phyloP scores from a whole-genome alignment of 177 flowering plant species.

The Vitis hybrid region DNA sequence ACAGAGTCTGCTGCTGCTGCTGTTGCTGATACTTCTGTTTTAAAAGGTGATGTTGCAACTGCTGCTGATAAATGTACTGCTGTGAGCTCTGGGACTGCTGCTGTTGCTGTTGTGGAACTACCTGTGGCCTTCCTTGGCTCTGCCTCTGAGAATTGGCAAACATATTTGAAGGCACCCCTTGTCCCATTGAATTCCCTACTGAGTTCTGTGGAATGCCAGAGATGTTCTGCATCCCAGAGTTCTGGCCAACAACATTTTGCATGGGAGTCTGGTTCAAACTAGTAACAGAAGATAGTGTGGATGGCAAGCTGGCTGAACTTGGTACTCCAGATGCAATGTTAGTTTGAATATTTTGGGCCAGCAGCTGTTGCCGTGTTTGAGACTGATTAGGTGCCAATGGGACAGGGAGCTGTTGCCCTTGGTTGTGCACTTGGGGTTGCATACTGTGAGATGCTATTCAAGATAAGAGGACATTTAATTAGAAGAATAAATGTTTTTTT shows the following conservation, averaged over 20 bases:
- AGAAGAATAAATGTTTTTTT: not conserved
- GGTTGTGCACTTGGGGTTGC: slow-evolving; percentile 62
- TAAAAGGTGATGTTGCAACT: slow-evolving; percentile 51
- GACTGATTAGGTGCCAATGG: slow-evolving; percentile 56
- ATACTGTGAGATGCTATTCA: slow-evolving; percentile 44
- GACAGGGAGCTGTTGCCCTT: slow-evolving; percentile 50
- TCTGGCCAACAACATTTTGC: slow-evolving; percentile 48
- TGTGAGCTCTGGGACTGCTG: slow-evolving; percentile 59
- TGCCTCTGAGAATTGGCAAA: slow-evolving; percentile 67
- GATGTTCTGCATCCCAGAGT: slow-evolving; percentile 54
- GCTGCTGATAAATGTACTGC: slow-evolving; percentile 47
- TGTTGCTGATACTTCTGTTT: slow-evolving; percentile 58
- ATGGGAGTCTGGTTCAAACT: slow-evolving; percentile 51
- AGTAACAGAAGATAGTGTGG: slow-evolving; percentile 46
- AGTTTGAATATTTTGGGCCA: slow-evolving; percentile 57
- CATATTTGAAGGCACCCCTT: slow-evolving; percentile 58
- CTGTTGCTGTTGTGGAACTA: slow-evolving; percentile 49
- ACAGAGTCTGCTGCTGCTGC: slow-evolving; percentile 51
- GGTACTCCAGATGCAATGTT: slow-evolving; percentile 48
- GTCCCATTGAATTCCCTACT: slow-evolving; percentile 58
- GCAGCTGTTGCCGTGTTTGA: slow-evolving; percentile 62
- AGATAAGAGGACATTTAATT: slow-evolving; percentile 8
- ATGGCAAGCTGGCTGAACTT: slow-evolving; percentile 47
- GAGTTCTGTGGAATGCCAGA: slow-evolving; percentile 54
- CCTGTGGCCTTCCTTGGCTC: slow-evolving; percentile 71